These are phyloP conservation scores for Flaveria bidentis DNA, from an alignment of 129 eudicot genomes.

Conservation along the genomic window DNA sequence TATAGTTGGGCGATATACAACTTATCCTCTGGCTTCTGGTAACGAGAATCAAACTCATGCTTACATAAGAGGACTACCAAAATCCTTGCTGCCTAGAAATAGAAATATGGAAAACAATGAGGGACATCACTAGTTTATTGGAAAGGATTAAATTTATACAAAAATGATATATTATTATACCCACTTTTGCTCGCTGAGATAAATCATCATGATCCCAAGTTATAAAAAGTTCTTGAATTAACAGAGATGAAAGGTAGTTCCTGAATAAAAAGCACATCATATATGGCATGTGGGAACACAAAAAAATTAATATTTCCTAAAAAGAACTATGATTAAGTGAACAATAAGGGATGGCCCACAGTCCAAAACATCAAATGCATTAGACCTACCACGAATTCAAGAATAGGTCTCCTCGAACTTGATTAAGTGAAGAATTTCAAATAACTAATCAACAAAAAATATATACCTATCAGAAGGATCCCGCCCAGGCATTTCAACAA, in stretches of 20 bases:
- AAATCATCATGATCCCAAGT: conserved; percentile 98
- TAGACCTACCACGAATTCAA: conserved; percentile 13
- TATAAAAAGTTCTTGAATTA: conserved; percentile 93
- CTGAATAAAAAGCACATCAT: conserved; percentile 40
- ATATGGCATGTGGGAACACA: background rate
- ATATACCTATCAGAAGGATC: conserved; percentile 97
- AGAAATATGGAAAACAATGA: conserved; percentile 28
- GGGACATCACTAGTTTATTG: conserved; percentile 8
- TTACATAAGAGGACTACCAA: conserved; percentile 94
- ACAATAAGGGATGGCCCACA: background rate
- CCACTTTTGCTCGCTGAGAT: conserved; percentile 85
- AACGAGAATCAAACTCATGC: conserved; percentile 94
- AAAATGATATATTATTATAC: conserved; percentile 25
- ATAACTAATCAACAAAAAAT: background rate
- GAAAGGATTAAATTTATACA: background rate
- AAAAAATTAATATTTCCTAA: background rate
- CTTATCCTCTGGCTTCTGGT: conserved; percentile 98
- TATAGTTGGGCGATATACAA: conserved; percentile 91
- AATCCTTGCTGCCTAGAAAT: conserved; percentile 84
- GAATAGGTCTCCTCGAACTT: conserved; percentile 9
- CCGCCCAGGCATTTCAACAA: conserved; percentile 99
- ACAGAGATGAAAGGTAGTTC: conserved; percentile 93
- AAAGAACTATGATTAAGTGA: background rate
- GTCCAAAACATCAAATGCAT: conserved; percentile 7
- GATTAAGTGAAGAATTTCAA: conserved; percentile 7